A percentile compares a stretch with the other conserved stretches of the same genome.
Conservation (phyloP, 371 early-diverging fungal genomes). For the Basidiobolus meristosporus region DNA sequence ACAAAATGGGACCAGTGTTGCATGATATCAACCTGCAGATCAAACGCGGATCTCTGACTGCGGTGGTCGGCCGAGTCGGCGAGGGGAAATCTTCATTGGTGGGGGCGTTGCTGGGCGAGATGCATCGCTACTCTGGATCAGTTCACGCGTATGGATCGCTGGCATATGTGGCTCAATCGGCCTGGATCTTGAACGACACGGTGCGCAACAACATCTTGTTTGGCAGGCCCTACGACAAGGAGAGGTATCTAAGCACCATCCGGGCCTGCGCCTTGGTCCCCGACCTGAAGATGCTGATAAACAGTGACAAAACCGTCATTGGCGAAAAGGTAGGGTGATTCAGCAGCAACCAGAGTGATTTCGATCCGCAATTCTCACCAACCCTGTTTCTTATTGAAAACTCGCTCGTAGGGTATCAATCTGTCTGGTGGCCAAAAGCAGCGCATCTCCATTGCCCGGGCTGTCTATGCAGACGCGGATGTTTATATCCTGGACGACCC, state of each 20-base stretch:
- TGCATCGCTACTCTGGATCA: slow-evolving; percentile 44
- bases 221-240: slow-evolving; percentile 57
- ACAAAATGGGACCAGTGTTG: no score
- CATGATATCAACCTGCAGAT: slow-evolving; percentile 36
- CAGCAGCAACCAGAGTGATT: slow-evolving; percentile 52
- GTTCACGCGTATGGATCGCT: slow-evolving; percentile 55
- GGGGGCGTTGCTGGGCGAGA: slow-evolving; percentile 63
- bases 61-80: slow-evolving; percentile 72
- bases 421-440: slow-evolving; percentile 24
- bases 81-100: slow-evolving; percentile 62
- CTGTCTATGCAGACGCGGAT: slow-evolving; percentile 68
- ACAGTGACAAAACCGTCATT: slow-evolving; percentile 82
- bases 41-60: slow-evolving; percentile 33
- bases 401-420: slow-evolving; percentile 23
- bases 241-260: slow-evolving; percentile 48
- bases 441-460: slow-evolving; percentile 27
- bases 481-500: slow-evolving; percentile 34
- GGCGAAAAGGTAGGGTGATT: slow-evolving; percentile 73
- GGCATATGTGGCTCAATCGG: slow-evolving; percentile 76
- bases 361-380: no score
- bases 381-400: no score
- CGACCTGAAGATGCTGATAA: slow-evolving; percentile 63
- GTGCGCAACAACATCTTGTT: slow-evolving; percentile 84
- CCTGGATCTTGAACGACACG: slow-evolving; percentile 89
- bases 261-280: slow-evolving; percentile 34